phyloP scores from a whole-genome alignment of 2,329 filamentous ascomycete species.

The Pseudocercospora pini-densiflorae region DNA sequence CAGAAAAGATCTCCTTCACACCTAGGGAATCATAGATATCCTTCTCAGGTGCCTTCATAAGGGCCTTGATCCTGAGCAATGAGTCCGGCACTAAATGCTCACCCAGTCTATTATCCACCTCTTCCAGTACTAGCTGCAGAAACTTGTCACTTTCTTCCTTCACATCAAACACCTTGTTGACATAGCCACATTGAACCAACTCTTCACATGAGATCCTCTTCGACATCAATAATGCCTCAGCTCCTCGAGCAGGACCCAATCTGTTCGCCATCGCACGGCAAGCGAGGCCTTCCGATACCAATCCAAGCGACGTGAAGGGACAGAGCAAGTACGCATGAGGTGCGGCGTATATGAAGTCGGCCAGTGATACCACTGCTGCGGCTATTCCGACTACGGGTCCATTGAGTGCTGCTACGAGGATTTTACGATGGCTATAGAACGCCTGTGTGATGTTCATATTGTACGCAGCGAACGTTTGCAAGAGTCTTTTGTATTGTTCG shows the following conservation, averaged over 20 bases:
- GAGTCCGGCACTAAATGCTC: constrained; percentile 79
- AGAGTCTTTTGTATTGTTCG: constrained; percentile 59
- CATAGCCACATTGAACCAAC: constrained; percentile 76
- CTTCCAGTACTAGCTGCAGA: constrained; percentile 69
- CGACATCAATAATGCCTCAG: constrained; percentile 92
- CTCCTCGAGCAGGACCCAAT: constrained; percentile 79
- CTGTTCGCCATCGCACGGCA: constrained; percentile 78
- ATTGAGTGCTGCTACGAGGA: constrained; percentile 89
- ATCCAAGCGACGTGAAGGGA: constrained; percentile 85
- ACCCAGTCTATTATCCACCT: constrained; percentile 82
- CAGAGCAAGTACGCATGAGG: constrained; percentile 85
- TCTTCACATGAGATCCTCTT: constrained; percentile 75
- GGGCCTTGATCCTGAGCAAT: constrained; percentile 79
- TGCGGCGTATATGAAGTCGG: constrained; percentile 89
- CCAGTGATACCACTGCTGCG: constrained; percentile 79
- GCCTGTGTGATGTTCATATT: constrained; percentile 90
- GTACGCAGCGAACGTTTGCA: constrained; percentile 73
- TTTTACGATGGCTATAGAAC: constrained; percentile 92
- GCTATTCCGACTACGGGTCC: constrained; percentile 88
- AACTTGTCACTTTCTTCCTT: constrained; percentile 71
- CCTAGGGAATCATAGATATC: constrained; percentile 77
- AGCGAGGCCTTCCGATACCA: constrained; percentile 87
- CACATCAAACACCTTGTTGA: constrained; percentile 77
- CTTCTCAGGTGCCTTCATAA: constrained; percentile 75
- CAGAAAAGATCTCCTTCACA: constrained; percentile 82